These are phyloP conservation scores for Chytriomyces sp. DNA, from an alignment of 192 early-diverging fungal species.

Conservation along the genomic window DNA sequence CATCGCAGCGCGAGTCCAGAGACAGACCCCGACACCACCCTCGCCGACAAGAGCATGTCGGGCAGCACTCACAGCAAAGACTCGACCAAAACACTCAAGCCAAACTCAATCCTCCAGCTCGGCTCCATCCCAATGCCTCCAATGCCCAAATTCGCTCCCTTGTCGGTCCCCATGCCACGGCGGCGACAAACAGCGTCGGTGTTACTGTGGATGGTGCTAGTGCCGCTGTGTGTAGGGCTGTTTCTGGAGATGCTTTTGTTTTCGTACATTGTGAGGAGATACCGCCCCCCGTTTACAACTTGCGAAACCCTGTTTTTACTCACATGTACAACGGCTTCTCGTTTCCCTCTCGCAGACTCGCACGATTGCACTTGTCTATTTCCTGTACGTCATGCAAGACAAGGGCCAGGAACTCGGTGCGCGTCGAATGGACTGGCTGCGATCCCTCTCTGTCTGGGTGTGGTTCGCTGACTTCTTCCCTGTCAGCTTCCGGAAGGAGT, in stretches of 20 bases:
- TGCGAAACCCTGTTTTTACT: constrained; percentile 40
- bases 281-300: neutral
- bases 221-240: constrained; percentile 59
- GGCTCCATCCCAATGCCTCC: neutral
- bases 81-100: too few relatives aligned
- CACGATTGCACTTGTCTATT: constrained; percentile 64
- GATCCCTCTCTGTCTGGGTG: constrained; percentile 68
- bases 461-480: constrained; percentile 85
- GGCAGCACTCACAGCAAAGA: too few relatives aligned
- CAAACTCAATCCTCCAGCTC: neutral
- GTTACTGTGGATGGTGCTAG: constrained; percentile 62
- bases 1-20: too few relatives aligned
- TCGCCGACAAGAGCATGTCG: too few relatives aligned
- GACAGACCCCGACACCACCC: too few relatives aligned
- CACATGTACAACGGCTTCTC: constrained; percentile 46
- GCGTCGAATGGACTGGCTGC: constrained; percentile 57
- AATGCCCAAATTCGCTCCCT: constrained; percentile 64
- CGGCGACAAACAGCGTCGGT: constrained; percentile 72
- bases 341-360: constrained; percentile 41
- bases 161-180: constrained; percentile 66
- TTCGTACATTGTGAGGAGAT: constrained; percentile 14
- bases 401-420: constrained; percentile 80
- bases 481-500: constrained; percentile 77
- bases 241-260: constrained; percentile 71
- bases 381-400: constrained; percentile 78